Conservation (phyloP, 2,329 filamentous ascomycete species). For the Pleurostoma richardsiae region DNA sequence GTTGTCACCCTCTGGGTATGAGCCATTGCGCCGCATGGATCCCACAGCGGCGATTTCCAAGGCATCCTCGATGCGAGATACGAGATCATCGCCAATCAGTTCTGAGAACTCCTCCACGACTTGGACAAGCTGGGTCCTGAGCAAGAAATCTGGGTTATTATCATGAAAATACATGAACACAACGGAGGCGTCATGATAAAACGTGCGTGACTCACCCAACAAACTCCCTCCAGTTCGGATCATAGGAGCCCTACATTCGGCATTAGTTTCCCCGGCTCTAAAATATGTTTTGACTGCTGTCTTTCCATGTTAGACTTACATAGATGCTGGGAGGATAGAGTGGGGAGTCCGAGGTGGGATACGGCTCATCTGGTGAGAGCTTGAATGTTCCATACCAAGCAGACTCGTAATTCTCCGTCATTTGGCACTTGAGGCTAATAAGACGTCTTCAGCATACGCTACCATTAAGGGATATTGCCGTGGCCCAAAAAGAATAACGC, state of each 20-base stretch:
- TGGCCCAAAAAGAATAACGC: constrained; percentile 5
- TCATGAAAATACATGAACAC: neutral
- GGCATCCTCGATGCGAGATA: constrained; percentile 27
- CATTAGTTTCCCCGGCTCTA: neutral
- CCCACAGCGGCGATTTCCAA: constrained; percentile 29
- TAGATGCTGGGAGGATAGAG: constrained; percentile 27
- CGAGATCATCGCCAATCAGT: constrained; percentile 21
- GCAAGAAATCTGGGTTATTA: neutral
- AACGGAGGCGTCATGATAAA: no score
- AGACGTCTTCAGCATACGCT: constrained; percentile 15
- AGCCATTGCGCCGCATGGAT: constrained; percentile 32
- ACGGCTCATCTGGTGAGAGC: constrained; percentile 30
- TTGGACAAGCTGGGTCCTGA: constrained; percentile 25
- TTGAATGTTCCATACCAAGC: constrained; percentile 36
- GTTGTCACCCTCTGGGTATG: constrained; percentile 30
- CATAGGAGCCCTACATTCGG: constrained; percentile 13
- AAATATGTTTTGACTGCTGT: neutral
- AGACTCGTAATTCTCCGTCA: constrained; percentile 28
- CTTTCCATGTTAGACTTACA: constrained; percentile 11
- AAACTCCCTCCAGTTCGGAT: constrained; percentile 31
- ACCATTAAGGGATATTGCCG: neutral
- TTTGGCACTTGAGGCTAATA: constrained; percentile 14
- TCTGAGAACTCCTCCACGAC: constrained; percentile 26
- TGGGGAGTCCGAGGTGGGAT: constrained; percentile 24
- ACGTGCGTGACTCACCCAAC: constrained; percentile 16